Base-by-base conservation (phyloP, 202 grass and related monocot species). In the Alloteropsis angusta region DNA sequence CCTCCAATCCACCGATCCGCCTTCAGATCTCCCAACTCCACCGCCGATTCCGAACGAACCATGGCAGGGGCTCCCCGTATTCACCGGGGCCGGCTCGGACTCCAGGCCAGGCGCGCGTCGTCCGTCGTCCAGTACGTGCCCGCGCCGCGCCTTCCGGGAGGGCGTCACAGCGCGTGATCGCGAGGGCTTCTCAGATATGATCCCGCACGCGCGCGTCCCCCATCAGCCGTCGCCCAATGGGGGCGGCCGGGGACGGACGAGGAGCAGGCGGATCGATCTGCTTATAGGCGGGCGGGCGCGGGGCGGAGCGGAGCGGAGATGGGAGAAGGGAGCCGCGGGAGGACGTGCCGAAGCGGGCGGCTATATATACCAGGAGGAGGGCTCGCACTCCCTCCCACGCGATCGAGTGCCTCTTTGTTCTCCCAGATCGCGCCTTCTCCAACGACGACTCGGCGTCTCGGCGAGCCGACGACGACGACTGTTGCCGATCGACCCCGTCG, bases 291-390 rank as follows among this genome's bases (percentile, higher is more conserved):
- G 16, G 12, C 22, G 10, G 48, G 48, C 28, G 9, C 2, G 46
- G 34, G 30, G 18, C 19, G 48, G 7, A 16, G 18, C 19, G 48
- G 7, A 16, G 36, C 11, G 19, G n/a, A 54, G 49, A 55, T 54
- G 69, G 7, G 17, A 13, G 28, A 35, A 16, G 68, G 28, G 19
- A 16, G 68, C 28, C 68, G 68, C 8, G 68, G 32, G 15, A 37
- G 68, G 48, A 72, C 63, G 3, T 16, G 39, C 41, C 39, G 46
- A 58, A 48, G 42, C 73, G 56, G 26, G 57, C 26, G 17, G 58
- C 42, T 76, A 76, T 63, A 76, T 48, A 76, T 76, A 76, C 58
- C 44, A 70, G 67, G 42, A 48, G 57, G 74, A 42, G 25, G 25
- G 44, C 11, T 3, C 73, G 3, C 16, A 12, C 41, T 41, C 69